Evolutionary conservation across 1,139 yeast species (phyloP), one percentile per base, ranked within the genome.

Genomic region (Zygosaccharomyces pseudobailii): DNA sequence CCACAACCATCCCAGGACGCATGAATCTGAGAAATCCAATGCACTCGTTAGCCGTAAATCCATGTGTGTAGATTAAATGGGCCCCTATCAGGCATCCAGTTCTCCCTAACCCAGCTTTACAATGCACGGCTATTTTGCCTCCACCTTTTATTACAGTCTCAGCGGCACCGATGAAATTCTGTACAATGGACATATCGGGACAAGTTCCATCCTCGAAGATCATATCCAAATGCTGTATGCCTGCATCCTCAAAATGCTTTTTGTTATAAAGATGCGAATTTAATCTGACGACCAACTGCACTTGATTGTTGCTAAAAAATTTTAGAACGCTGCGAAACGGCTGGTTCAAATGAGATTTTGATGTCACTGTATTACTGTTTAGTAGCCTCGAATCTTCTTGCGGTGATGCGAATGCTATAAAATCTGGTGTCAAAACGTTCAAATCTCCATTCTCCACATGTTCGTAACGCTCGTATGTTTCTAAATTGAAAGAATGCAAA

Each of bases 1-100:
- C 98, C 32, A 92, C 98, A 13, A 92, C 97, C 98, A 92, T 92
- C 28, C 98, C 98, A 0, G 98, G 98, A 56, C 98, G 79, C 55
- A 92, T 76, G 79, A 92, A 87, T 66, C 98, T 78, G 94, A 92
- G 87, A 63, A 89, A 92, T 1, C 92, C 96, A 59, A 92, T 92
- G 67, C 96, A 94, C 68, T 92, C 98, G 62, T 81, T 87, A 5
- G 98, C 98, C 5, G 97, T 92, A 65, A 92, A 92, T 0, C 97
- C 97, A 66, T 92, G 94, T 3, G 96, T 88, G 65, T 92, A 92
- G 44, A 92, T 92, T 54, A 92, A 74, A 68, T 92, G 96, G 2
- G 98, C 98, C 3, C 98, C 98, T 56, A 92, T 92, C 45, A 92
- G 76, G 69, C 98, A 92, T 19, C 98, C 98, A 0, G 98, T 92